A percentile compares a stretch with the other conserved stretches of the same genome.
These are phyloP conservation scores for Cystobasidiaceae sp. DNA, from an alignment of 1,284 basidiomycete genomes.

Conservation along the genomic window DNA sequence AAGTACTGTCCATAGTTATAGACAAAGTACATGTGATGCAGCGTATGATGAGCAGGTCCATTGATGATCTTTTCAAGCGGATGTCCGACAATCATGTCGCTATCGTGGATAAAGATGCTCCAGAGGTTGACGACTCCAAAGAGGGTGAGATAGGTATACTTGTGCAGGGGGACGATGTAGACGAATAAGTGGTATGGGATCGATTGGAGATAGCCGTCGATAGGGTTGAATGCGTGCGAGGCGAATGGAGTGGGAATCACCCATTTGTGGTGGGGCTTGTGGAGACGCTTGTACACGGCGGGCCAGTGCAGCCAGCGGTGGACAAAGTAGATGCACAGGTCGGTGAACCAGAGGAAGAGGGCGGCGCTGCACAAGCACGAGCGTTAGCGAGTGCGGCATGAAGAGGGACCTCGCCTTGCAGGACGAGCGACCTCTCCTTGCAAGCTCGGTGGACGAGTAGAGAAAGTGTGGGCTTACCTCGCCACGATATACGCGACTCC, in stretches of 20 bases:
- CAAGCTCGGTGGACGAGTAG: no score
- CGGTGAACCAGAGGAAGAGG: slow-evolving; percentile 80
- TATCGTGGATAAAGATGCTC: slow-evolving; percentile 95
- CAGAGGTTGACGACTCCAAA: slow-evolving; percentile 88
- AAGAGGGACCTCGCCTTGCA: slow-evolving; percentile 5
- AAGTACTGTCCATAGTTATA: slow-evolving; percentile 63
- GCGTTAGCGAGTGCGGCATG: slow-evolving; percentile 22
- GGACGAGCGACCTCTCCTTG: slow-evolving; percentile 9
- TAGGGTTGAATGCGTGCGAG: slow-evolving; percentile 92
- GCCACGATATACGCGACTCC: slow-evolving; percentile 48
- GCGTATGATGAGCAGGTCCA: slow-evolving; percentile 93
- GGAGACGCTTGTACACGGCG: slow-evolving; percentile 67
- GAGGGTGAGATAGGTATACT: slow-evolving; percentile 68
- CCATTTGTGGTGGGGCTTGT: slow-evolving; percentile 91
- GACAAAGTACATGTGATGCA: slow-evolving; percentile 59
- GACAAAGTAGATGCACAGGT: slow-evolving; percentile 88
- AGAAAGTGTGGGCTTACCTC: slow-evolving; percentile 31
- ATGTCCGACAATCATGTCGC: slow-evolving; percentile 98
- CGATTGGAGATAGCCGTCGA: slow-evolving; percentile 91
- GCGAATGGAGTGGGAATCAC: slow-evolving; percentile 95
- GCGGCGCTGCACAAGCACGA: slow-evolving; percentile 48
- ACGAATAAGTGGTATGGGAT: slow-evolving; percentile 92
- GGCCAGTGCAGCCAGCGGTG: slow-evolving; percentile 89
- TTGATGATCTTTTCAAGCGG: slow-evolving; percentile 87
- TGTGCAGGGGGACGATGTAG: slow-evolving; percentile 86